Evolutionary conservation across 768 basidiomycete species (phyloP), one percentile per base, ranked within the genome.

Genomic region (Auriscalpium microsporum): DNA sequence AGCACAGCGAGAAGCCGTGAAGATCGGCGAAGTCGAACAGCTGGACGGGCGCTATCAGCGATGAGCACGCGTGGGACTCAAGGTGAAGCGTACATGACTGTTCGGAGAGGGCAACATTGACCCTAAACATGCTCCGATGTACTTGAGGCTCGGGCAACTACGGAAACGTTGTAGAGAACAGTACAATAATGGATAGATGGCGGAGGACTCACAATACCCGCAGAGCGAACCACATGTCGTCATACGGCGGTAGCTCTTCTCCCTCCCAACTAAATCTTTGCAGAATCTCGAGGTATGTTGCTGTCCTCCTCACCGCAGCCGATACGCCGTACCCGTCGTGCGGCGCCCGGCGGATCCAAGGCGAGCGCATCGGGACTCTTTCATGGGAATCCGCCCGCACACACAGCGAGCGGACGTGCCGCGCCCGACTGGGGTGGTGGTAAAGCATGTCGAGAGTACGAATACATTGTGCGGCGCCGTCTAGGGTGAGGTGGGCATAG

Each of bases 221-320:
- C 61, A 90, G 71, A 45, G 83, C 80, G 57, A 85, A 78, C 87
- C 87, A 90, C 83, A 90, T 85, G 58, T 84, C 82, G 56, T 89
- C 87, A 58, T 79, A 70, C 36, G 75, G 78, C 14, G 83, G 79
- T 36, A 82, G 72, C 8, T 72, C 68, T 64, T 86, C 84, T 4
- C 79, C 84, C 57, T 83, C 83, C 87, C 87, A 90, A 37, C 78
- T 69, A 62, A 90, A 90, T 11, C 73, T 80, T 33, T 73, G 69
- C 42, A 90, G 75, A 17, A 83, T 84, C 48, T 89, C 87, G 45
- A 90, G 68, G 48, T 70, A 66, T 62, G 62, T 70, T 42, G 77
- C 84, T 9, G 78, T 71, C 19, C 72, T 63, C 19, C 76, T 68
- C 33, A 87, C 74, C 3, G 82, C 76, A 16, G 71, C 66, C n/a